phyloP scores from a whole-genome alignment of 306 rosid genomes.

The Glycyrrhiza uralensis region DNA sequence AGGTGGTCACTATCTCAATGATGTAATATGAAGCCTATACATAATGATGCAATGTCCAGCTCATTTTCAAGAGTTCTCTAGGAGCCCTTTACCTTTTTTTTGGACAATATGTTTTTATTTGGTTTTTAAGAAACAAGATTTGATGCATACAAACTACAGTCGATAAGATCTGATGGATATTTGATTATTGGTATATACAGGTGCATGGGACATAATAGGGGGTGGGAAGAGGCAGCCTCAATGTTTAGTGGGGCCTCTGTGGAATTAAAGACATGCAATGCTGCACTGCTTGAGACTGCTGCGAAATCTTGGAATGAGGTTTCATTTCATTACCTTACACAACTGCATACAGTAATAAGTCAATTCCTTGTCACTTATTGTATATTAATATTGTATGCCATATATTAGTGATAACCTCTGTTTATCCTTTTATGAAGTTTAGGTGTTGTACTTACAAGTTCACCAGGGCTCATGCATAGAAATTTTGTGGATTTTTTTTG shows the following conservation, averaged over 20 bases:
- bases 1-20: conserved; percentile 4
- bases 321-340: conserved; percentile 25
- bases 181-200: conserved; percentile 43
- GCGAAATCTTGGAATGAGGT: conserved; percentile 98
- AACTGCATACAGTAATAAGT: neutral
- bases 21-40: conserved; percentile 1
- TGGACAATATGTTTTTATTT: neutral
- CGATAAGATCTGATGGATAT: conserved; percentile 8
- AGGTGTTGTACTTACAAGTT: neutral
- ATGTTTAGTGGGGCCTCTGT: conserved; percentile 80
- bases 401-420: neutral
- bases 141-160: neutral
- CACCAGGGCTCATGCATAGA: neutral
- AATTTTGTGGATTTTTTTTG: neutral
- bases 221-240: conserved; percentile 99
- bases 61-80: conserved; percentile 7
- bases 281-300: conserved; percentile 83
- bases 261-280: conserved; percentile 87
- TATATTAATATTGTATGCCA: neutral
- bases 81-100: neutral
- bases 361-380: neutral
- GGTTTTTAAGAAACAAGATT: neutral
- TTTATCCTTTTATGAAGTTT: neutral
- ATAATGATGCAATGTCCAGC: neutral
- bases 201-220: conserved; percentile 99